A percentile compares a stretch with the other conserved stretches of the same genome.
Evolutionary conservation across 371 early-diverging fungal genomes (phyloP).

Genomic region (Lichtheimia hyalospora): DNA sequence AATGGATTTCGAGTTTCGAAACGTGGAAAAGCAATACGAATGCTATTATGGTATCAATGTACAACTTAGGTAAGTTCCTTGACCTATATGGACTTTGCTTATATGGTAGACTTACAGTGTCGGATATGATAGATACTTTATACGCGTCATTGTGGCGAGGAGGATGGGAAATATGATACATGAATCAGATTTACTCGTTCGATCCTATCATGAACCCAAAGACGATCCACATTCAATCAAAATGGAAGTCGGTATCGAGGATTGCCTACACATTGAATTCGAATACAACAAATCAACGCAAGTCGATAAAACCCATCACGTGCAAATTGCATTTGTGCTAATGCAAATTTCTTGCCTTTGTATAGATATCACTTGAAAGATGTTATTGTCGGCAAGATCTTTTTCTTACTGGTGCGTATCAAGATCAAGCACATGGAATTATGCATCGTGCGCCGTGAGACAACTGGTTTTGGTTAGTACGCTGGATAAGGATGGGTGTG

Average conservation of each 20-base stretch:
- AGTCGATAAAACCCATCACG: conserved; percentile 11
- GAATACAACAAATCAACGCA: conserved; percentile 93
- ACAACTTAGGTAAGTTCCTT: conserved; percentile 64
- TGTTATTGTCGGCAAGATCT: conserved; percentile 98
- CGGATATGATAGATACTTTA: conserved; percentile 65
- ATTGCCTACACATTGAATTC: conserved; percentile 93
- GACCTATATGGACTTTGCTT: neutral
- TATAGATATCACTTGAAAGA: conserved; percentile 89
- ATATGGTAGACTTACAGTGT: neutral
- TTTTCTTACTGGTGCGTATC: conserved; percentile 96
- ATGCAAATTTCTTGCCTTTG: no score
- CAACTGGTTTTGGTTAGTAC: conserved; percentile 77
- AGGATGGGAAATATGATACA: conserved; percentile 75
- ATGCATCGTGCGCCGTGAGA: conserved; percentile 95
- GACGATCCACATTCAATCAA: conserved; percentile 88
- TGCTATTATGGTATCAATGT: conserved; percentile 91
- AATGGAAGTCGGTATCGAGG: conserved; percentile 97
- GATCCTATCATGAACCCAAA: conserved; percentile 82
- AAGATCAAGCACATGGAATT: conserved; percentile 99
- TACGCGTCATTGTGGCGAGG: conserved; percentile 83
- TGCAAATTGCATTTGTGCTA: neutral
- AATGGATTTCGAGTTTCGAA: conserved; percentile 89
- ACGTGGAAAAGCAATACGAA: conserved; percentile 92
- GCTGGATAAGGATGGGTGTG: neutral
- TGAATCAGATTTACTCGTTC: conserved; percentile 86